Evolutionary conservation across 169 alveolate genomes (phyloP).

Genomic region (Miamiensis avidus): DNA sequence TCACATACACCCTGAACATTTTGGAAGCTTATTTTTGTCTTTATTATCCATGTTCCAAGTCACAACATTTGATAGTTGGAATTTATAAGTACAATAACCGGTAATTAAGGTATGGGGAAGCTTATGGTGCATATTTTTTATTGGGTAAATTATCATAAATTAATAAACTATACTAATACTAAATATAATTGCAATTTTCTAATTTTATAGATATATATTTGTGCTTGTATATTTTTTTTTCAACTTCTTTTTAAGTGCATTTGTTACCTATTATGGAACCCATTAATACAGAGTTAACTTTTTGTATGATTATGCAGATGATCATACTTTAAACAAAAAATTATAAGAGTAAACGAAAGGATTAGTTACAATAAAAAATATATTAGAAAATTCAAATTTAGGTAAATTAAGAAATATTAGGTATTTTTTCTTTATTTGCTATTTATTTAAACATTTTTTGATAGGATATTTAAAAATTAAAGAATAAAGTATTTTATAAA

Average conservation of each 20-base stretch:
- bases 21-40: constrained; percentile 26
- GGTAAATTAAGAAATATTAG: constrained; percentile 1
- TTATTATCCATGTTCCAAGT: constrained; percentile 35
- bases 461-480: not conserved
- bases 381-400: not conserved
- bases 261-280: constrained; percentile 31
- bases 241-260: constrained; percentile 33
- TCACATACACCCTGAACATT: constrained; percentile 21
- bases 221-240: constrained; percentile 26
- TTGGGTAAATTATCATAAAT: not conserved
- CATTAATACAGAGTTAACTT: constrained; percentile 11
- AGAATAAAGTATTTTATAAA: not conserved
- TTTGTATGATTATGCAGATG: constrained; percentile 29
- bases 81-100: constrained; percentile 25
- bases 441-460: not conserved
- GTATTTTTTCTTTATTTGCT: too few species aligned
- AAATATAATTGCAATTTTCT: too few species aligned
- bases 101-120: constrained; percentile 16
- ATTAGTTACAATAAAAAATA: constrained; percentile 14
- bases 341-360: constrained; percentile 5
- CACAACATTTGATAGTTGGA: constrained; percentile 30
- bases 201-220: constrained; percentile 2
- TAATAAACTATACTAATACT: too few species aligned
- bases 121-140: constrained; percentile 23
- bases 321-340: constrained; percentile 19